phyloP scores from a whole-genome alignment of 1,284 basidiomycete species.

The Sporisorium reilianum region DNA sequence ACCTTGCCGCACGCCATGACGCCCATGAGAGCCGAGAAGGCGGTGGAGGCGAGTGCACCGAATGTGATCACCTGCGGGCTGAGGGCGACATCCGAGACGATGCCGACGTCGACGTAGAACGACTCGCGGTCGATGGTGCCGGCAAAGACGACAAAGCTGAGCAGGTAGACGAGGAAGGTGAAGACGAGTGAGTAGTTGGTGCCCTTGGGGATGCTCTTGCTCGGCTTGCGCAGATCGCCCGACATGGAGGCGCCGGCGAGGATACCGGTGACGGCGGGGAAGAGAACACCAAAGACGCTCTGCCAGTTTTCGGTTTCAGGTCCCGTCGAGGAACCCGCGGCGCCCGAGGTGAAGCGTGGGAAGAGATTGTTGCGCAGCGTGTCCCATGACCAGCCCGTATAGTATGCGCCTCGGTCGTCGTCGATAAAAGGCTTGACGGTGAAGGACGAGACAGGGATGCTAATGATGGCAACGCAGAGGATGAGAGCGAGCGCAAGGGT shows the following conservation, averaged over 20 bases:
- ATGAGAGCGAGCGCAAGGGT: slow-evolving; percentile 64
- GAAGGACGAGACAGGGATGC: slow-evolving; percentile 64
- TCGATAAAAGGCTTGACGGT: slow-evolving; percentile 63
- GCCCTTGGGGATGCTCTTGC: slow-evolving; percentile 69
- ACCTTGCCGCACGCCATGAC: slow-evolving; percentile 68
- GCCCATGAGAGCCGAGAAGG: slow-evolving; percentile 68
- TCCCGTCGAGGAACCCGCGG: slow-evolving; percentile 62
- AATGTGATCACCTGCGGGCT: slow-evolving; percentile 66
- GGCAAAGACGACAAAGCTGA: slow-evolving; percentile 64
- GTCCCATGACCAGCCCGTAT: slow-evolving; percentile 63
- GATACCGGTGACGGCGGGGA: slow-evolving; percentile 67
- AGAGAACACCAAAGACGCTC: slow-evolving; percentile 67
- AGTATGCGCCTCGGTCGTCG: slow-evolving; percentile 64
- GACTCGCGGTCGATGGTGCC: slow-evolving; percentile 64
- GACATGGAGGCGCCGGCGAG: slow-evolving; percentile 68
- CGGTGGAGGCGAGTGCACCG: slow-evolving; percentile 66
- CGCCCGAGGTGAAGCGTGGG: slow-evolving; percentile 65
- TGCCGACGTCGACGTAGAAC: slow-evolving; percentile 65
- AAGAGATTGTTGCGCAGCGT: slow-evolving; percentile 63
- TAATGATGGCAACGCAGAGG: slow-evolving; percentile 59
- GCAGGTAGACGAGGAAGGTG: slow-evolving; percentile 64
- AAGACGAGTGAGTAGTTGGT: slow-evolving; percentile 67
- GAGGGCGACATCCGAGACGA: slow-evolving; percentile 64
- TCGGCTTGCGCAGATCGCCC: slow-evolving; percentile 68
- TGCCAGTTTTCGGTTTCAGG: slow-evolving; percentile 59